Base-by-base conservation (phyloP, 2,329 filamentous ascomycete genomes). In the Dactylonectria macrodidyma region DNA sequence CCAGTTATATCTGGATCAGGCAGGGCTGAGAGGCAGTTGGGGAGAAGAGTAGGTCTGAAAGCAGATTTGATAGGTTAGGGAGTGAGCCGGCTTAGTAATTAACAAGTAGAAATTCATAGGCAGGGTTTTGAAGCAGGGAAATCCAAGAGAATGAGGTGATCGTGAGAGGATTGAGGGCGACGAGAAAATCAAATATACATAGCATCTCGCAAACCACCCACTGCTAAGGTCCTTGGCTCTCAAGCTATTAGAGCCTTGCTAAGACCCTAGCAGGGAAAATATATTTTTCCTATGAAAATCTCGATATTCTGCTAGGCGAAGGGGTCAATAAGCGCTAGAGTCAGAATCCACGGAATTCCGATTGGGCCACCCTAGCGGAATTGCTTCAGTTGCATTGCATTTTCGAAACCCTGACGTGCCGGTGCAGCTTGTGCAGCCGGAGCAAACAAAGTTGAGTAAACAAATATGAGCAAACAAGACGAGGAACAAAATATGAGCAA, bases 121-220 rank as follows among this genome's bases (percentile, higher is more conserved):
- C 34, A 26, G 46, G 26, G 50, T 22, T 58, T 24, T 34, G 9
- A 38, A 46, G 41, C 41, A 50, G 44, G 41, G 44, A 14, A 46
- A 47, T 26, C 30, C 41, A 16, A 19, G 46, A 44, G 46, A 19
- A 14, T 30, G 51, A 19, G 22, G 6, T 10, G n/a, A 46, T 30
- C 44, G 26, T 30, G n/a, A 4, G 56, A 34, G 22, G 19, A 46
- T 65, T 30, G 63, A 47, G 66, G 62, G 66, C 62, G 54, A 57
- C 62, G 57, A 52, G 52, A 68, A 24, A 58, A 61, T 68, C 62
- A 65, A 65, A 65, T 68, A 65, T 65, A 58, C 63, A 66, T 62
- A 57, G 44, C 57, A 62, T 56, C 44, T 59, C 44, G 48, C 66
- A 58, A 52, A 38, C 62, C 52, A 48, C 56, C 52, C 46, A 51